Percentiles rank a stretch among this genome's conserved stretches.
phyloP scores from a whole-genome alignment of 768 basidiomycete genomes.

The Suillus americanus region DNA sequence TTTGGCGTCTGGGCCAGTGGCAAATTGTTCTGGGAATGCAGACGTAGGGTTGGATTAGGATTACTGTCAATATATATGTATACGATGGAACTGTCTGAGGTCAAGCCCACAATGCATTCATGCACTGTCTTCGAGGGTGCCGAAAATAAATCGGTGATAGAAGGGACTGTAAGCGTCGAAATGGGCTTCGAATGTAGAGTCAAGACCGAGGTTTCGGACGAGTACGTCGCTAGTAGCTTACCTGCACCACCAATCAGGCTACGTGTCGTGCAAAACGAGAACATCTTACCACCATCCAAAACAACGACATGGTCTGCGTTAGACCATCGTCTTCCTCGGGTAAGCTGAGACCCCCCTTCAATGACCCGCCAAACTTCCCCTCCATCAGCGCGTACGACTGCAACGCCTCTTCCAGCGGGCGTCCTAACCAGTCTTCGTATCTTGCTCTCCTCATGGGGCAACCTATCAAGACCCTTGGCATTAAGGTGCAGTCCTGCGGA shows the following conservation, averaged over 20 bases:
- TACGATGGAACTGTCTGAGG: slow-evolving; percentile 57
- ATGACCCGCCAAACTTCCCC: slow-evolving; percentile 66
- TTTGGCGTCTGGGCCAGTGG: slow-evolving; percentile 48
- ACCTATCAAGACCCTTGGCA: slow-evolving; percentile 39
- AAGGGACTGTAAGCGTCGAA: slow-evolving; percentile 44
- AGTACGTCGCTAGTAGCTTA: slow-evolving; percentile 57
- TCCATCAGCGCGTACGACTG: slow-evolving; percentile 55
- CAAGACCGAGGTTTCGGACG: slow-evolving; percentile 42
- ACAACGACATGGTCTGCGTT: slow-evolving; percentile 69
- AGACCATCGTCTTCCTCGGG: slow-evolving; percentile 51
- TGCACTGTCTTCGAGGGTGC: slow-evolving; percentile 52
- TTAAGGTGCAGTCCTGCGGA: slow-evolving; percentile 50
- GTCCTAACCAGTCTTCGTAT: slow-evolving; percentile 72
- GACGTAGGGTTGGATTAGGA: slow-evolving; percentile 37
- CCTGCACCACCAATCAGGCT: slow-evolving; percentile 38
- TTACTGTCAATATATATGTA: slow-evolving; percentile 46
- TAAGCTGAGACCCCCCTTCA: slow-evolving; percentile 47
- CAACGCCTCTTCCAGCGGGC: slow-evolving; percentile 76
- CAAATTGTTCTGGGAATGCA: slow-evolving; percentile 51
- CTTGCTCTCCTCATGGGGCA: slow-evolving; percentile 47
- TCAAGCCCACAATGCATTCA: slow-evolving; percentile 67
- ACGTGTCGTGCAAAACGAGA: slow-evolving; percentile 2
- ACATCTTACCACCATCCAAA: slow-evolving; percentile 56
- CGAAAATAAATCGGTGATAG: slow-evolving; percentile 62
- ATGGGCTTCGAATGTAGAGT: slow-evolving; percentile 55